Base-by-base conservation (phyloP, 2,329 filamentous ascomycete species). In the Fusarium sp. region DNA sequence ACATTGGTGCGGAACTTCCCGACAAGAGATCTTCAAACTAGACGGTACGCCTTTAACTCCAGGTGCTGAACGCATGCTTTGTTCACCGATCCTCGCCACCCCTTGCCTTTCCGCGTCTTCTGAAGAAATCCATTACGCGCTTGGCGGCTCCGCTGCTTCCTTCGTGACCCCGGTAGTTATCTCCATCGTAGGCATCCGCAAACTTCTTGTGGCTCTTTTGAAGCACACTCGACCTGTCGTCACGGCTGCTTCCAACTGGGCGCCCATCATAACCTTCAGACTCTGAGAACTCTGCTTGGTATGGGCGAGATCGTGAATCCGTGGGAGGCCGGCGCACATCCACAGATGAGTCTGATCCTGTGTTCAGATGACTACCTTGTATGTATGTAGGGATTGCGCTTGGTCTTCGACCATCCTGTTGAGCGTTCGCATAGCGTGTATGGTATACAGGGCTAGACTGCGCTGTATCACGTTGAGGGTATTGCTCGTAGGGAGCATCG, bases 51-150 rank as follows among this genome's bases (percentile, higher is more conserved):
- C 74, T 38, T 64, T 56, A 75, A 75, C 72, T 73, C 73, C 70
- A 60, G 59, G 56, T 74, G 62, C 65, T 64, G 57, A 55, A 54
- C 46, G 60, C 55, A 71, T 64, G 58, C 54, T 62, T 69, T 64
- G 61, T 61, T 78, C 71, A 88, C 83, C 86, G 85, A 75, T 85
- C 82, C 67, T 90, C 87, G 40, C 86, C 87, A 60, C 86, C 88
- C 77, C 92, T 86, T 74, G 91, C 93, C 83, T 92, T 94, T 60
- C 93, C 93, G 79, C 95, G 89, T 80, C 95, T 88, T 75, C 96
- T 88, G 85, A 99, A 99, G 82, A 98, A 97, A 83, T 99, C 95
- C 95, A 99, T 98, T 41, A 99, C 96, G 78, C 94, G 91, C 80
- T 95, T 92, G 17, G 95, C 94, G 6, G 94, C 93, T 61, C 93